Conservation (phyloP, 1,139 yeast genomes). For the Scheffersomyces parashehatae region DNA sequence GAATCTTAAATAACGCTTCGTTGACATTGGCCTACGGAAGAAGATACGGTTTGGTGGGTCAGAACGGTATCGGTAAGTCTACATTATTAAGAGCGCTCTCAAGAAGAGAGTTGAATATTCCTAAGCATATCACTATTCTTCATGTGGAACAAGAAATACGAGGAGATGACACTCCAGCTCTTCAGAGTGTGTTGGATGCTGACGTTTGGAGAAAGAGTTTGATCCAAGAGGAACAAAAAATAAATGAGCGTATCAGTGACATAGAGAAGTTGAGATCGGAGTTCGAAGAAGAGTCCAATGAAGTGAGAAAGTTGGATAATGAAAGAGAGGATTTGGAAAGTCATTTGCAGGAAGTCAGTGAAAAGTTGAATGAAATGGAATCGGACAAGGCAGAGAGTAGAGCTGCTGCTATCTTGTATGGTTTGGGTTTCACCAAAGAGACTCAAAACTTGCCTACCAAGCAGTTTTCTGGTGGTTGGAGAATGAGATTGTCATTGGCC, state of each 20-base stretch:
- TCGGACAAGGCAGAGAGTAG: constrained; percentile 96
- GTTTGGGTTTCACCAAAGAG: constrained; percentile 90
- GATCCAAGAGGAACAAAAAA: constrained; percentile 70
- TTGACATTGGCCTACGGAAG: constrained; percentile 88
- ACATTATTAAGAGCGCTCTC: constrained; percentile 88
- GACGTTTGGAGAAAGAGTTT: constrained; percentile 98
- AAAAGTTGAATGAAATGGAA: constrained; percentile 87
- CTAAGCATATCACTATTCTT: constrained; percentile 90
- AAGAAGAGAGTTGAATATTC: constrained; percentile 89
- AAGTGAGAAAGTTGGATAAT: constrained; percentile 77
- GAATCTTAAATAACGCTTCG: constrained; percentile 87
- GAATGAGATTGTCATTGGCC: constrained; percentile 98
- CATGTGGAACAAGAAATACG: constrained; percentile 97
- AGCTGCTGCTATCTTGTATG: constrained; percentile 92
- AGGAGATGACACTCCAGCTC: constrained; percentile 88
- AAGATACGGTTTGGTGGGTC: constrained; percentile 96
- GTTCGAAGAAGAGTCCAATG: constrained; percentile 82
- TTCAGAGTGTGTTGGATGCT: constrained; percentile 94
- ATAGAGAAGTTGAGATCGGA: constrained; percentile 68
- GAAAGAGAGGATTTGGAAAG: constrained; percentile 85
- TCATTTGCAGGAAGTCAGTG: constrained; percentile 76
- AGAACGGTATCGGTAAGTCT: constrained; percentile 99
- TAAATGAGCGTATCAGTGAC: constrained; percentile 71
- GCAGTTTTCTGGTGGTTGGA: constrained; percentile 99
- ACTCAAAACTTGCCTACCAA: constrained; percentile 83